Conservation (phyloP, 2,329 filamentous ascomycete species). For the Talaromyces verruculosus region DNA sequence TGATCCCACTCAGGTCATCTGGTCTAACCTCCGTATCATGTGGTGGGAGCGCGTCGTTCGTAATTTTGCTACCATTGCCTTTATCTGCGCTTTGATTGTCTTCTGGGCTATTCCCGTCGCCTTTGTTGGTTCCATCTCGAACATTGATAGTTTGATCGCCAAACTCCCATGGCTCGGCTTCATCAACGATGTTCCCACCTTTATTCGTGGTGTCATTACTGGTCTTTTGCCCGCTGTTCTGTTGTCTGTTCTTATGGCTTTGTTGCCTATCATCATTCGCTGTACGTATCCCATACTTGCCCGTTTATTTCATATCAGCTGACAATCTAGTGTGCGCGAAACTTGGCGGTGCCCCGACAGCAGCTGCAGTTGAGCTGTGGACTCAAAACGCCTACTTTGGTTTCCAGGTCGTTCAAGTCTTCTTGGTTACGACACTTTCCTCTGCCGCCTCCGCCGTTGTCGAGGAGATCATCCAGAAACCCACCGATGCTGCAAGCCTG, state of each 20-base stretch:
- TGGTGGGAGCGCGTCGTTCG: slow-evolving; percentile 84
- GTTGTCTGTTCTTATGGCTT: slow-evolving; percentile 78
- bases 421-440: slow-evolving; percentile 79
- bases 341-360: slow-evolving; percentile 74
- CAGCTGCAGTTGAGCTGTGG: slow-evolving; percentile 78
- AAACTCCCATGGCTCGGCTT: slow-evolving; percentile 69
- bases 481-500: slow-evolving; percentile 60
- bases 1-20: slow-evolving; percentile 77
- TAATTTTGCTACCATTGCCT: slow-evolving; percentile 65
- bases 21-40: slow-evolving; percentile 77
- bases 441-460: slow-evolving; percentile 75
- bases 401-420: slow-evolving; percentile 76
- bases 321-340: slow-evolving; percentile 66
- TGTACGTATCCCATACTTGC: slow-evolving; percentile 47
- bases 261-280: slow-evolving; percentile 80
- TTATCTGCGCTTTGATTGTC: slow-evolving; percentile 74
- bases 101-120: slow-evolving; percentile 83
- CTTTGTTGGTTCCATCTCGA: slow-evolving; percentile 80
- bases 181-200: slow-evolving; percentile 66
- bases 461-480: slow-evolving; percentile 62
- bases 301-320: background rate
- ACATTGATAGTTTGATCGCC: slow-evolving; percentile 68
- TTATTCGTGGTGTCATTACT: slow-evolving; percentile 78
- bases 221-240: slow-evolving; percentile 79
- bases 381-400: slow-evolving; percentile 86